Conservation (phyloP, 371 early-diverging fungal genomes). For the Actinomucor elegans region DNA sequence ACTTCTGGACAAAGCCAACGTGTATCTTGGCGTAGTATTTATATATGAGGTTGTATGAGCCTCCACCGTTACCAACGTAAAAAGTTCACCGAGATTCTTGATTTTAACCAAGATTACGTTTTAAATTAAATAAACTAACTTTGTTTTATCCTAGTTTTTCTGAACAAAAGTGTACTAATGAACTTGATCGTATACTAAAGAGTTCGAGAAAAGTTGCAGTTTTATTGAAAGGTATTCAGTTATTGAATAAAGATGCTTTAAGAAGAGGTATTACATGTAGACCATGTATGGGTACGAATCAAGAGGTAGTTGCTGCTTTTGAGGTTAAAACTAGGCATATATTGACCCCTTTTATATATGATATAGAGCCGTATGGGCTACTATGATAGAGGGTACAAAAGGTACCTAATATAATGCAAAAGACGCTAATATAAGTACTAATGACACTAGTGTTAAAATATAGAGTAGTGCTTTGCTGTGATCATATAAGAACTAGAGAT, state of each 20-base stretch:
- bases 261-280: slow-evolving; percentile 42
- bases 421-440: no score
- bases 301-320: no score
- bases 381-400: slow-evolving; percentile 38
- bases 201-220: slow-evolving; percentile 28
- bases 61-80: slow-evolving; percentile 24
- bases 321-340: no score
- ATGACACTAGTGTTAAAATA: no score
- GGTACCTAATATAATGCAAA: no score
- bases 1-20: no score
- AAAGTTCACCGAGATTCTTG: not conserved
- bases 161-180: slow-evolving; percentile 37
- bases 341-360: not conserved
- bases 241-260: slow-evolving; percentile 33
- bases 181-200: slow-evolving; percentile 34
- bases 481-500: slow-evolving; percentile 35
- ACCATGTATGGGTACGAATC: slow-evolving; percentile 39
- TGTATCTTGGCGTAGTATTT: no score
- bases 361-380: slow-evolving; percentile 38
- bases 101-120: no score
- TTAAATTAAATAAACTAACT: no score
- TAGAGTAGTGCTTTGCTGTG: slow-evolving; percentile 47
- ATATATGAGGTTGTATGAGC: slow-evolving; percentile 23
- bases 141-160: slow-evolving; percentile 1
- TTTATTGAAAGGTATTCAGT: slow-evolving; percentile 35